Conservation (phyloP, 2,329 filamentous ascomycete genomes). For the Myriosclerotinia duriaeana region DNA sequence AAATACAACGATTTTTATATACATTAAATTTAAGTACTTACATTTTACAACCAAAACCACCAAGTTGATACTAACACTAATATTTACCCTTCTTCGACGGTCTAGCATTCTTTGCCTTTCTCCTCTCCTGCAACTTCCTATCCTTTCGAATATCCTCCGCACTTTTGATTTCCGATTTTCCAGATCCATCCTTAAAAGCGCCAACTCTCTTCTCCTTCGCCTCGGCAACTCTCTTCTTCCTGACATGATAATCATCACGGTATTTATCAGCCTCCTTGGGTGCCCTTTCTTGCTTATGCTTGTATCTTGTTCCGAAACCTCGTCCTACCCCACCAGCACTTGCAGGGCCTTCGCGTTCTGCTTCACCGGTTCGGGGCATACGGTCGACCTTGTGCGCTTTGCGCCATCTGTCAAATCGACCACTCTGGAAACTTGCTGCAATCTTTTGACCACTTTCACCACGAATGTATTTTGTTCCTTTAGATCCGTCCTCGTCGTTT, state of each 20-base stretch:
- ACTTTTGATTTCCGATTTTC: slow-evolving; percentile 76
- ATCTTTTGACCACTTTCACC: slow-evolving; percentile 97
- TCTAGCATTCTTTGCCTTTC: slow-evolving; percentile 83
- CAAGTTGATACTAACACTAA: too few species aligned
- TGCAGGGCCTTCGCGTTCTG: slow-evolving; percentile 54
- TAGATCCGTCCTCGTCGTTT: slow-evolving; percentile 93
- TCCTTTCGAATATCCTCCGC: slow-evolving; percentile 83
- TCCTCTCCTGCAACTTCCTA: slow-evolving; percentile 72
- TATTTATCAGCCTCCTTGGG: slow-evolving; percentile 93
- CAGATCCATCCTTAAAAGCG: slow-evolving; percentile 68
- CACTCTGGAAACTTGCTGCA: slow-evolving; percentile 87
- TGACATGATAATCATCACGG: slow-evolving; percentile 83
- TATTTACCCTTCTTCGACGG: slow-evolving; percentile 59
- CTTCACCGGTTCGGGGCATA: slow-evolving; percentile 79
- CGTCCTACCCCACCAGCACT: slow-evolving; percentile 40
- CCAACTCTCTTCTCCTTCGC: slow-evolving; percentile 82
- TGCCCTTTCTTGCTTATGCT: slow-evolving; percentile 82
- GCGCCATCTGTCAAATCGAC: slow-evolving; percentile 90
- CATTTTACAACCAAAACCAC: too few species aligned
- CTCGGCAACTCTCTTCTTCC: slow-evolving; percentile 86
- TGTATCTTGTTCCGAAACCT: slow-evolving; percentile 61
- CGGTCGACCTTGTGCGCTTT: slow-evolving; percentile 78
- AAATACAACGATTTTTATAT: too few species aligned
- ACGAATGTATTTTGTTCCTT: slow-evolving; percentile 68
- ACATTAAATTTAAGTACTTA: too few species aligned